phyloP scores from a whole-genome alignment of 345 rosid genomes.

The Brassica rapa region DNA sequence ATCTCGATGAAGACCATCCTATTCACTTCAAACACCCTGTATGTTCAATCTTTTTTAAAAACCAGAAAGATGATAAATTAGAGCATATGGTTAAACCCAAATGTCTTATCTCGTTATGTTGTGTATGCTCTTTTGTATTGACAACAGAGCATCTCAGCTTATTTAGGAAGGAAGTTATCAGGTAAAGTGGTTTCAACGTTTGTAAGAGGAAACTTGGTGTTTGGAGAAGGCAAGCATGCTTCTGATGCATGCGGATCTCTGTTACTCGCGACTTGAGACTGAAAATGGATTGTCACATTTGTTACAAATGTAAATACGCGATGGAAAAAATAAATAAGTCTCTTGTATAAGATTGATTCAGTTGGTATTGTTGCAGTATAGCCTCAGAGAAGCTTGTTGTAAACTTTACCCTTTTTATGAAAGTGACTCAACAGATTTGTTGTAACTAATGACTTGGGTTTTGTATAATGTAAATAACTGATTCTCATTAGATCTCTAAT shows the following conservation, averaged over 20 bases:
- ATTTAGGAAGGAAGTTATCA: slow-evolving; percentile 66
- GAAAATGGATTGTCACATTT: neutral
- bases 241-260: slow-evolving; percentile 72
- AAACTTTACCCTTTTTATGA: neutral
- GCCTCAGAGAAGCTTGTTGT: slow-evolving; percentile 22
- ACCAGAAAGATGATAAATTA: no score
- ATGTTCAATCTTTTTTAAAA: slow-evolving; percentile 18
- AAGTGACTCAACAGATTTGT: no score
- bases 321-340: neutral
- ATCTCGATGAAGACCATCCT: slow-evolving; percentile 63
- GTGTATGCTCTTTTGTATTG: neutral
- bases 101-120: no score
- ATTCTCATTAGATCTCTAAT: no score
- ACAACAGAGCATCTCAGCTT: slow-evolving; percentile 79
- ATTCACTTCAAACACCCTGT: slow-evolving; percentile 74
- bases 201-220: slow-evolving; percentile 92
- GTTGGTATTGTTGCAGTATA: slow-evolving; percentile 14
- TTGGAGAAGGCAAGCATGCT: slow-evolving; percentile 75
- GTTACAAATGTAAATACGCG: slow-evolving; percentile 13
- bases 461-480: no score
- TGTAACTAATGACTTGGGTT: no score
- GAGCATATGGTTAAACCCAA: neutral
- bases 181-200: slow-evolving; percentile 85
- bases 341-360: neutral
- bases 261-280: slow-evolving; percentile 54